These are phyloP conservation scores for Friedmanniomyces simplex DNA, from an alignment of 495 filamentous ascomycete genomes.

Conservation along the genomic window DNA sequence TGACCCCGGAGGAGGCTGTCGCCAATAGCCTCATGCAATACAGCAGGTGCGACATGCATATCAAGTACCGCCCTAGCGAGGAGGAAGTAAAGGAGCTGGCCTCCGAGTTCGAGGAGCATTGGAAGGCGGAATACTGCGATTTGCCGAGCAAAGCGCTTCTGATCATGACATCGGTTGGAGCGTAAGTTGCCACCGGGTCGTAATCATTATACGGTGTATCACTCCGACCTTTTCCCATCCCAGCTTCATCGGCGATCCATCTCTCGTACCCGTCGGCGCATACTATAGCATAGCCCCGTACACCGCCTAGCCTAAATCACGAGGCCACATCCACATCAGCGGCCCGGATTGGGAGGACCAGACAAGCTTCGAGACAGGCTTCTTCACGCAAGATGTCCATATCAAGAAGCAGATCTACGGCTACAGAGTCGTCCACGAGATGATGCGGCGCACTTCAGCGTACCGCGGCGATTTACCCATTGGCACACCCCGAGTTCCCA, in stretches of 20 bases:
- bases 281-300: slow-evolving; percentile 32
- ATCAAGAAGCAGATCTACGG: slow-evolving; percentile 36
- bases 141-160: slow-evolving; percentile 17
- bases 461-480: slow-evolving; percentile 44
- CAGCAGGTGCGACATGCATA: slow-evolving; percentile 38
- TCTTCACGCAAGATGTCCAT: slow-evolving; percentile 21
- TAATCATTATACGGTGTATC: too few species aligned
- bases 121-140: slow-evolving; percentile 18
- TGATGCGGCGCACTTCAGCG: slow-evolving; percentile 40
- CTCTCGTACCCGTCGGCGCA: slow-evolving; percentile 27
- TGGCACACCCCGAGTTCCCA: slow-evolving; percentile 42
- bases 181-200: too few species aligned
- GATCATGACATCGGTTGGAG: slow-evolving; percentile 8
- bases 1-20: slow-evolving; percentile 23
- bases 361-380: slow-evolving; percentile 32
- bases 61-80: slow-evolving; percentile 19
- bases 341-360: slow-evolving; percentile 21
- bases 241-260: slow-evolving; percentile 24
- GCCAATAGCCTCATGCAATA: slow-evolving; percentile 32
- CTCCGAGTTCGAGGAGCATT: slow-evolving; percentile 17
- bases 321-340: slow-evolving; percentile 46
- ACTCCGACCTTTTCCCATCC: too few species aligned
- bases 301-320: slow-evolving; percentile 43
- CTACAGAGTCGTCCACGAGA: slow-evolving; percentile 34
- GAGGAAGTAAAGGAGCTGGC: slow-evolving; percentile 21